Percentiles rank a stretch among this genome's conserved stretches.
phyloP scores from a whole-genome alignment of 2,329 filamentous ascomycete species.

The Pestalotiopsis sp. region DNA sequence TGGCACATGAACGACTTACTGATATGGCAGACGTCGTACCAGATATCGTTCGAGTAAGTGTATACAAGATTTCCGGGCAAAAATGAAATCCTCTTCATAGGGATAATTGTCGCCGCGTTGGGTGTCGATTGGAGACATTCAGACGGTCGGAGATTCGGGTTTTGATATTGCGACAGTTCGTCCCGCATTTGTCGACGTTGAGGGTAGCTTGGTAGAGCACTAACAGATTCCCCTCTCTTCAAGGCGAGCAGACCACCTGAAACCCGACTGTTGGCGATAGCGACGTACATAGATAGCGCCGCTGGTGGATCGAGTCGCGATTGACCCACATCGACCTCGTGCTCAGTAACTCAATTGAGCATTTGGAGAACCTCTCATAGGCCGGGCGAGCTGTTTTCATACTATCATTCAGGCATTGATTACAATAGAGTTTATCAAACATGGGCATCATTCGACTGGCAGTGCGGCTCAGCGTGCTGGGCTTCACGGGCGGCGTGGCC shows the following conservation, averaged over 20 bases:
- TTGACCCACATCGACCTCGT: not conserved
- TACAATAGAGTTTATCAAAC: not conserved
- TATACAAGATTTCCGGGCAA: not conserved
- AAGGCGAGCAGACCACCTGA: not conserved
- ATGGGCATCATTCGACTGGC: constrained; percentile 57
- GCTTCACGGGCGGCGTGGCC: constrained; percentile 50
- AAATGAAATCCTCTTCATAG: not conserved
- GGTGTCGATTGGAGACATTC: not conserved
- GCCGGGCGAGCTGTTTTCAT: not conserved
- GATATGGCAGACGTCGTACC: not conserved
- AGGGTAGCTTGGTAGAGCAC: not conserved
- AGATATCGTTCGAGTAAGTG: not conserved
- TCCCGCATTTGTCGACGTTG: not conserved
- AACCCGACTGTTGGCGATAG: not conserved
- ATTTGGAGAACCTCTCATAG: not conserved
- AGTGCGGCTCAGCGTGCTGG: constrained; percentile 45
- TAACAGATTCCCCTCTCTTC: not conserved
- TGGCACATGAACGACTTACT: not conserved
- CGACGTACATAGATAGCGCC: not conserved
- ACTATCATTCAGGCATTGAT: not conserved
- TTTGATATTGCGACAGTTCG: not conserved
- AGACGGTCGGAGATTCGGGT: not conserved
- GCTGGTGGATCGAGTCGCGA: not conserved
- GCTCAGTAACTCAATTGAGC: not conserved
- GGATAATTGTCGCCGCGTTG: not conserved